Evolutionary conservation across 805 yeast species (phyloP), one percentile per base, ranked within the genome.

Genomic region (Spathaspora arborariae): DNA sequence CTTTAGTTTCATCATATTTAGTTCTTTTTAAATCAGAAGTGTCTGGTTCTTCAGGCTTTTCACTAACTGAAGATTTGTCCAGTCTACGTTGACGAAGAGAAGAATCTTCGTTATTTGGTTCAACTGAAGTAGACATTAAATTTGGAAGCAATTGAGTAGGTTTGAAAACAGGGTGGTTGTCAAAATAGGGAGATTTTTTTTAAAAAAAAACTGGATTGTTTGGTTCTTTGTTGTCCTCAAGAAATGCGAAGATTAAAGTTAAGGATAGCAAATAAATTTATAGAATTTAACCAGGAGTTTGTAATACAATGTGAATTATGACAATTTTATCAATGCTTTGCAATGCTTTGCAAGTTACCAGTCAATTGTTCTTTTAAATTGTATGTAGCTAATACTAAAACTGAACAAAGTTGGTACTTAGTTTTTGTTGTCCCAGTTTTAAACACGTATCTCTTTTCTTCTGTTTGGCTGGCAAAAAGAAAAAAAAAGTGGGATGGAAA

Each of bases 1-100:
- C 66, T 46, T 59, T 52, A 27, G 65, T 50, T 43, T 63, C 62
- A 20, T 59, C 58, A 45, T 55, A 58, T 38, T 57, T 51, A 7
- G 58, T 51, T 45, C 60, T 54, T 41, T 64, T 63, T 4, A 44
- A 39, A 15, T 44, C 52, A 8, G 53, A 61, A 11, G 51, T 54
- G 19, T 43, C 51, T 16, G 40, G 37, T 22, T 20, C 44, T 9
- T 20, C 36, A 19, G 36, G 34, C 40, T 45, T 42, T 24, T 45
- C 45, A 15, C 41, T 51, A 36, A 50, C 38, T 21, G 35, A 24
- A 10, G 21, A 36, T n/a, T 20, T 20, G 39, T 36, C 45, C 16
- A 30, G 18, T 42, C 44, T 46, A 50, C 63, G 56, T 30, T 49
- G 47, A 46, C 60, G 59, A 46, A 60, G 58, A 20, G 47, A 42